Evolutionary conservation across 139 green algal genomes (phyloP).

Genomic region (Penium margaritaceum): DNA sequence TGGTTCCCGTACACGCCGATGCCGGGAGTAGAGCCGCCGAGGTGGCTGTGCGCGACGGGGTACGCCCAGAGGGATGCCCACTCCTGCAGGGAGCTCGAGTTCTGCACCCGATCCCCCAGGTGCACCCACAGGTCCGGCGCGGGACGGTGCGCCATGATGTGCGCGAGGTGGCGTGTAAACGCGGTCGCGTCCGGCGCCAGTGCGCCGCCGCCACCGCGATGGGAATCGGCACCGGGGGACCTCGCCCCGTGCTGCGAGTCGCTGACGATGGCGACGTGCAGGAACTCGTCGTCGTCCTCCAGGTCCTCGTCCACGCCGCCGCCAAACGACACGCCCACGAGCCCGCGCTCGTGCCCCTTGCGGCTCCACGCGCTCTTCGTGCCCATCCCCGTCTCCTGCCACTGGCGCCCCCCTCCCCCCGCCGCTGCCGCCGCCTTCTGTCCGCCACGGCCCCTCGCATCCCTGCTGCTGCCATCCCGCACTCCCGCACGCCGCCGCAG

Average conservation of each 20-base stretch:
- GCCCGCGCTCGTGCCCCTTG: slow-evolving; percentile 13
- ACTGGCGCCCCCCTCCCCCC: background rate
- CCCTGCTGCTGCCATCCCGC: too few relatives aligned
- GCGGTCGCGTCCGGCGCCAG: too few relatives aligned
- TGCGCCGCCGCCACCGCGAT: too few relatives aligned
- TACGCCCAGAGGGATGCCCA: background rate
- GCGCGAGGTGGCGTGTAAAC: slow-evolving; percentile 8
- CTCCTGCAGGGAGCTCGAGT: background rate
- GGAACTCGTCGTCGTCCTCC: background rate
- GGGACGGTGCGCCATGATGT: slow-evolving; percentile 10
- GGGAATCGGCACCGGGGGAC: too few relatives aligned
- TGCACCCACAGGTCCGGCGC: slow-evolving; percentile 14
- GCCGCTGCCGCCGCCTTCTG: too few relatives aligned
- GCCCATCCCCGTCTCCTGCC: background rate
- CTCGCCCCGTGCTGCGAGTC: slow-evolving; percentile 2
- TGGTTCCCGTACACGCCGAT: background rate
- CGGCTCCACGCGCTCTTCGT: slow-evolving; percentile 13
- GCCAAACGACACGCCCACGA: slow-evolving; percentile 4
- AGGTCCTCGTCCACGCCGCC: background rate
- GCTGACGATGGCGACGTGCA: background rate
- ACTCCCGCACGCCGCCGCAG: background rate
- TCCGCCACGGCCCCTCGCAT: too few relatives aligned
- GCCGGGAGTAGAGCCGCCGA: background rate
- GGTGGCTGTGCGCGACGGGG: background rate
- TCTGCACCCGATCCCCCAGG: slow-evolving; percentile 17